Base-by-base conservation (phyloP, 352 stramenopile genomes). In the Phytophthora pinifolia region DNA sequence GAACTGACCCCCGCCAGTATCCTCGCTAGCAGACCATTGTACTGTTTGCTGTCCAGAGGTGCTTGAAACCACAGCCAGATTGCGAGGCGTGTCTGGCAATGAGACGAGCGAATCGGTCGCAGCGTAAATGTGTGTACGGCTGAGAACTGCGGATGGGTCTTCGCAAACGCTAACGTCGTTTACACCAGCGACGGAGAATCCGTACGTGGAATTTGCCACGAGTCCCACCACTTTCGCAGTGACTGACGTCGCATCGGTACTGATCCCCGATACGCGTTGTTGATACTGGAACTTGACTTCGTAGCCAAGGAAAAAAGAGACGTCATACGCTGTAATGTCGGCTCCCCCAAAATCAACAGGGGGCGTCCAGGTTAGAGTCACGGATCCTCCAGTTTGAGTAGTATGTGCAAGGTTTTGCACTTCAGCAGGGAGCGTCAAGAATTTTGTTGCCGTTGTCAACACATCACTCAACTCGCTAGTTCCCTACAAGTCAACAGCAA, bases 261-360 rank as follows among this genome's bases (percentile, higher is more conserved):
- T 79, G 9, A 73, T 42, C 9, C 68, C 71, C 0, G 37, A 43
- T 15, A 79, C 42, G 4, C 64, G n/a, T 44, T 83, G 63, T 22
- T 54, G 41, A 36, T 62, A 83, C 35, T 84, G 72, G 14, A 52
- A 39, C 1, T 50, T 58, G 1, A 63, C 20, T 12, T 65, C 48
- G 38, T 72, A 72, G 2, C 62, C 74, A 18, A 69, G 22, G 34
- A 82, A 86, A 37, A 70, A 86, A 0, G 48, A 51, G 0, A 87
- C 59, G 20, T 79, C 57, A 33, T 87, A 89, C 17, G 39, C 69
- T 6, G 62, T 79, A 27, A 89, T 65, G 13, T 74, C 59, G 8
- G 36, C 63, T 6, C 79, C 79, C n/a, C 79, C 79, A 60, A 76
- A 76, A 62, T 89, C 79, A 3, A 75, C 31, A 9, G 79, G 74